Base-by-base conservation (phyloP, 2,329 filamentous ascomycete species). In the Cordyceps cateniannulata region DNA sequence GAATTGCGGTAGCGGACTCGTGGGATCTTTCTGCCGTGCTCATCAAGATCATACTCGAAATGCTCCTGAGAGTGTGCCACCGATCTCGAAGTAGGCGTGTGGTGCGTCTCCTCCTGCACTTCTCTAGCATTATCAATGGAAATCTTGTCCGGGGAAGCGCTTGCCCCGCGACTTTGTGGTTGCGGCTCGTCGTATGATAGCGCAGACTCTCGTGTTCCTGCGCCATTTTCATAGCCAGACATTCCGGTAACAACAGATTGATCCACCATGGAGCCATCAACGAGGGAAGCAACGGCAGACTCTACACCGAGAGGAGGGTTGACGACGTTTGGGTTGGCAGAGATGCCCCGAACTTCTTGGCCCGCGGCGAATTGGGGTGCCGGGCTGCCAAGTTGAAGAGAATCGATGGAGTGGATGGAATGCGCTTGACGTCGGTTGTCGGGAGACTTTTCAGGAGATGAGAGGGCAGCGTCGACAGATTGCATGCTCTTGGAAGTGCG, bases 241-340 rank as follows among this genome's bases (percentile, higher is more conserved):
- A 79, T 80, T 40, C 70, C 77, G 3, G 85, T 93, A 58, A 96
- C 71, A 14, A 88, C 83, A 2, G 91, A 96, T 56, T 82, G 82
- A 5, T 85, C 82, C 18, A 85, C 71, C 72, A 82, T 77, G 0
- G 91, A 93, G 20, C 92, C 91, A 67, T 95, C 88, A 1, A 87
- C 77, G 7, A 98, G 78, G 18, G 93, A 97, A 8, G 93, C 93
- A 12, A 98, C 93, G 10, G 89, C 90, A 16, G 93, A 97, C 73
- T 97, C 93, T 0, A 96, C 86, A 2, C 84, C 91, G 38, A 86
- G 70, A 2, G 84, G 85, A 1, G 85, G 86, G 66, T 92, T 86
- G 3, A 96, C 82, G 69, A 91, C 88, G 65, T 90, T 82, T 2
- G 91, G 88, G 66, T 90, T 96, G 12, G 86, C 86, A 47, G 83